phyloP scores from a whole-genome alignment of 441 rosid genomes.

The Dalechampia spathulata region DNA sequence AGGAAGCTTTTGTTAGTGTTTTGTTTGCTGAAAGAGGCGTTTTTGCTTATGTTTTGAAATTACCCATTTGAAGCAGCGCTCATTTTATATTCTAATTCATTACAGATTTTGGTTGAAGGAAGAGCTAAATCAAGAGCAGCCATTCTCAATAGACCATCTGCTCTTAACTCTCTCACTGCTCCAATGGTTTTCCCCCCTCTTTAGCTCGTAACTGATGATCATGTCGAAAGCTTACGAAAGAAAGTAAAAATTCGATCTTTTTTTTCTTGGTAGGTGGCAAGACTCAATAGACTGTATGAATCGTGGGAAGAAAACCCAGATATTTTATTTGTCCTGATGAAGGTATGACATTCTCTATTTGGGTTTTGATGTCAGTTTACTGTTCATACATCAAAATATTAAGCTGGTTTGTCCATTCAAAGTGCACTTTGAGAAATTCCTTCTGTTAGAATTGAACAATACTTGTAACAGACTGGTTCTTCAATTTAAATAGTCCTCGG shows the following conservation, averaged over 20 bases:
- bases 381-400: not conserved
- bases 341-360: conserved; percentile 35
- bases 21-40: not conserved
- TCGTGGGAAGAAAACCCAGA: conserved; percentile 96
- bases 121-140: conserved; percentile 89
- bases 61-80: not conserved
- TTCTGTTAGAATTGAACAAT: no score
- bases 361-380: not conserved
- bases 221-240: not conserved
- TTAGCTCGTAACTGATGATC: not conserved
- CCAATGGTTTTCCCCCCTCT: conserved; percentile 62
- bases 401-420: no score
- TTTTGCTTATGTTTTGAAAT: not conserved
- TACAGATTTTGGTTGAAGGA: conserved; percentile 86
- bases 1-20: not conserved
- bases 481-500: conserved; percentile 8
- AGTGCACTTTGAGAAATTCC: no score
- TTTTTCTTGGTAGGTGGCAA: conserved; percentile 37
- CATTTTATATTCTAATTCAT: no score
- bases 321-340: conserved; percentile 78
- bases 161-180: conserved; percentile 70
- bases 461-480: no score
- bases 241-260: not conserved
- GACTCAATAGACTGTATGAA: conserved; percentile 68
- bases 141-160: conserved; percentile 60